A percentile compares a stretch with the other conserved stretches of the same genome.
These are phyloP conservation scores for Lactarius psammicola DNA, from an alignment of 768 basidiomycete genomes.

Conservation along the genomic window DNA sequence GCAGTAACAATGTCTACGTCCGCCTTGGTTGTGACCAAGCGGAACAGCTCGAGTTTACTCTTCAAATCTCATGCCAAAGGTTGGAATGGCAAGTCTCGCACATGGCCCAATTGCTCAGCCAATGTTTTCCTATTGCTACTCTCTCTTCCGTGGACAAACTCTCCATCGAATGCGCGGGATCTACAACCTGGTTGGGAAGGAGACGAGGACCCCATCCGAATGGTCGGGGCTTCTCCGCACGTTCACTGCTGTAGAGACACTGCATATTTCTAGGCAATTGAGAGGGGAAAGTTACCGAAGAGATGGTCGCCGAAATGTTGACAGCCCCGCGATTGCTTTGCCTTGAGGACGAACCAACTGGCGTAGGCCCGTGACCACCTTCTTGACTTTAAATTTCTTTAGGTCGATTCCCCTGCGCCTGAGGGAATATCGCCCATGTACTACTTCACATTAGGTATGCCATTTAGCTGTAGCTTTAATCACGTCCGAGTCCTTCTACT, in stretches of 20 bases:
- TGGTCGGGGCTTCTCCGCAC: neutral
- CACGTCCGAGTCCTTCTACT: too few relatives aligned
- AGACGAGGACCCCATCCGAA: neutral
- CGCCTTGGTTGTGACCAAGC: neutral
- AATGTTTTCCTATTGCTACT: neutral
- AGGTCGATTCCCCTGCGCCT: neutral
- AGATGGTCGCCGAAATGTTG: neutral
- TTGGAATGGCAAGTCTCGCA: conserved; percentile 6
- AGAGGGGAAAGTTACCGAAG: neutral
- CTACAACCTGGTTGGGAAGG: neutral
- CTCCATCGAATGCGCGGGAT: neutral
- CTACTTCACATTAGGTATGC: too few relatives aligned
- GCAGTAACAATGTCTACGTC: neutral
- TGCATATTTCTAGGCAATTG: neutral
- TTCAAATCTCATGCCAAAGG: neutral
- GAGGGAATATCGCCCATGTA: too few relatives aligned
- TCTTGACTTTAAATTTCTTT: too few relatives aligned
- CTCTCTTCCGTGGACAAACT: neutral
- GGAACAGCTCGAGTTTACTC: neutral
- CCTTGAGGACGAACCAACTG: neutral
- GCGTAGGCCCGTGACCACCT: neutral
- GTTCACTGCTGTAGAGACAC: neutral
- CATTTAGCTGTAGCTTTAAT: too few relatives aligned
- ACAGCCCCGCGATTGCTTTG: neutral
- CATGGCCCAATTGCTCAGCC: neutral